phyloP scores from a whole-genome alignment of 495 filamentous ascomycete genomes.

The Podospora pseudopauciseta region DNA sequence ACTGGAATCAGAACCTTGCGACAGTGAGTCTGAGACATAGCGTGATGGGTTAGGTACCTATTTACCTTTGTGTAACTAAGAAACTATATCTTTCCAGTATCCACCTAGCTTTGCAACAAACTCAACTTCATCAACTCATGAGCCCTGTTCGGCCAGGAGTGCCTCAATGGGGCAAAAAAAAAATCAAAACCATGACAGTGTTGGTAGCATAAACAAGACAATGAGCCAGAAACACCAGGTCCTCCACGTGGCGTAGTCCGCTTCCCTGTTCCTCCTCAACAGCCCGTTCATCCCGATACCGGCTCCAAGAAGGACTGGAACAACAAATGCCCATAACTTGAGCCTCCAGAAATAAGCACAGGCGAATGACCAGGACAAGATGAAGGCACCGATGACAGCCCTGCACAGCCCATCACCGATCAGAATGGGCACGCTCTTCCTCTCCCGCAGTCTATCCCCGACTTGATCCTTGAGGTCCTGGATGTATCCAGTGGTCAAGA shows the following conservation, averaged over 20 bases:
- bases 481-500: slow-evolving; percentile 49
- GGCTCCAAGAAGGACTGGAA: slow-evolving; percentile 5
- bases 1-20: no score
- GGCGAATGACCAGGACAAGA: slow-evolving; percentile 1
- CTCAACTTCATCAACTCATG: neutral
- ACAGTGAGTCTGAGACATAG: neutral
- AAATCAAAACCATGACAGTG: neutral
- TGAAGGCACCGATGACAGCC: neutral
- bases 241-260: slow-evolving; percentile 12
- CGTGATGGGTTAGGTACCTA: no score
- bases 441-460: slow-evolving; percentile 44
- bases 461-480: slow-evolving; percentile 51
- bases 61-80: no score
- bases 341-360: slow-evolving; percentile 9
- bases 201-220: slow-evolving; percentile 1
- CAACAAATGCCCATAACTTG: neutral
- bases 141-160: neutral
- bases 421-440: slow-evolving; percentile 29
- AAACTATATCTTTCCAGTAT: neutral
- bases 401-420: slow-evolving; percentile 9
- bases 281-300: slow-evolving; percentile 4
- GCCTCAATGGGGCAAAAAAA: neutral
- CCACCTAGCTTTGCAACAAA: neutral
- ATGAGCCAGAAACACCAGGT: slow-evolving; percentile 10
- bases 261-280: neutral